Evolutionary conservation across 345 rosid genomes (phyloP), one percentile per base, ranked within the genome.

Genomic region (Firmiana major): DNA sequence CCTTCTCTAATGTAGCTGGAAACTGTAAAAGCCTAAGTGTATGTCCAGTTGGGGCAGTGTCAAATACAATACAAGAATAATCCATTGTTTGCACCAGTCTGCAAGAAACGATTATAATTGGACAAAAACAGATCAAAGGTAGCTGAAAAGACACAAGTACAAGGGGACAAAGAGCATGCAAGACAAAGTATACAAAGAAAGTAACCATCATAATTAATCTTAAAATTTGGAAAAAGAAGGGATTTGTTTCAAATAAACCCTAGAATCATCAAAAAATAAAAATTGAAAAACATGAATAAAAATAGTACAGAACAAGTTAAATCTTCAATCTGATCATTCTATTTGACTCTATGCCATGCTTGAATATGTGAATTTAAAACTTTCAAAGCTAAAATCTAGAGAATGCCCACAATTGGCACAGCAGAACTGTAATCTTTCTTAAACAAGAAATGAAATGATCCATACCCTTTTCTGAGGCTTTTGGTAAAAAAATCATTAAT

Each of bases 71-170:
- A 79, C 89, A 90, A 24, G 97, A 93, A 85, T 97, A 97, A 79
- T 94, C 98, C 99, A 97, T 92, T 5, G 97, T 97, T 75, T 97
- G 98, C 83, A 94, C 97, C 96, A 97, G 86, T 85, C 98, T 94
- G 84, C 57, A 77, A 65, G 48, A 76, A 80, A 51, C 43, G 16
- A 75, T 22, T 38, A 49, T 54, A 42, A 43, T 28, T 53, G 53
- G 58, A 75, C 60, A 78, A 74, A 43, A 69, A 64, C 36, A 55
- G 28, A 54, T 22, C 26, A 77, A 46, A 46, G 45, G 36, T 7
- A 46, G 34, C 53, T 31, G 3, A 46, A 46, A 45, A 40, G 9
- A 28, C 17, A 22, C 16, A 62, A 62, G 58, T 17, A 63, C 0
- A 19, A 1, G 36, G 55, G 9, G 12, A 63, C 9, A 31, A 63